Conservation (phyloP, 208 protist genomes). For the Angomonas deanei region DNA sequence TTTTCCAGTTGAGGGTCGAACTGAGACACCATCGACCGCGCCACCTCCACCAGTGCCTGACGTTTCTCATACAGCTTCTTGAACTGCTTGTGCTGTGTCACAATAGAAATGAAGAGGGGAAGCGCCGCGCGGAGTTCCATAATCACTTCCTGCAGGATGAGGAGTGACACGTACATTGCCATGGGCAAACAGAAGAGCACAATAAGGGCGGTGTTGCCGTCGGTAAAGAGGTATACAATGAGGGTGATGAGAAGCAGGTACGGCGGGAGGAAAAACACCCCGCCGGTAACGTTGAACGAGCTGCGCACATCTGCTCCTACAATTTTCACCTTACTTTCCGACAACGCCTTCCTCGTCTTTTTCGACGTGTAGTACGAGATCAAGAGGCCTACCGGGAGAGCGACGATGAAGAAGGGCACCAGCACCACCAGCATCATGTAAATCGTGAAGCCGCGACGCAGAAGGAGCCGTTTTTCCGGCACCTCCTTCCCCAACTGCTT, state of each 20-base stretch:
- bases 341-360: constrained; percentile 57
- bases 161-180: constrained; percentile 86
- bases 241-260: constrained; percentile 53
- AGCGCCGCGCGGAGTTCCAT: constrained; percentile 78
- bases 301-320: constrained; percentile 87
- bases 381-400: constrained; percentile 61
- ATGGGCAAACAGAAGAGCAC: constrained; percentile 80
- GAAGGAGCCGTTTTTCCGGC: constrained; percentile 53
- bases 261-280: constrained; percentile 56
- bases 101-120: constrained; percentile 83
- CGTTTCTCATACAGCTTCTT: constrained; percentile 81
- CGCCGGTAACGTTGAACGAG: constrained; percentile 80
- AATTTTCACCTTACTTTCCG: constrained; percentile 85
- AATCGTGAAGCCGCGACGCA: constrained; percentile 69
- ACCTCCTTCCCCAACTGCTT: constrained; percentile 54
- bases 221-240: constrained; percentile 52
- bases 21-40: constrained; percentile 50
- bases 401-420: constrained; percentile 81
- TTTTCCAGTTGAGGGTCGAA: constrained; percentile 71
- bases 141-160: constrained; percentile 80
- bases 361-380: constrained; percentile 51
- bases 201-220: constrained; percentile 59
- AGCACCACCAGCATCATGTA: constrained; percentile 73
- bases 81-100: constrained; percentile 85
- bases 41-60: constrained; percentile 45